Conservation (phyloP, 768 basidiomycete species). For the Tremella yokohamensis region DNA sequence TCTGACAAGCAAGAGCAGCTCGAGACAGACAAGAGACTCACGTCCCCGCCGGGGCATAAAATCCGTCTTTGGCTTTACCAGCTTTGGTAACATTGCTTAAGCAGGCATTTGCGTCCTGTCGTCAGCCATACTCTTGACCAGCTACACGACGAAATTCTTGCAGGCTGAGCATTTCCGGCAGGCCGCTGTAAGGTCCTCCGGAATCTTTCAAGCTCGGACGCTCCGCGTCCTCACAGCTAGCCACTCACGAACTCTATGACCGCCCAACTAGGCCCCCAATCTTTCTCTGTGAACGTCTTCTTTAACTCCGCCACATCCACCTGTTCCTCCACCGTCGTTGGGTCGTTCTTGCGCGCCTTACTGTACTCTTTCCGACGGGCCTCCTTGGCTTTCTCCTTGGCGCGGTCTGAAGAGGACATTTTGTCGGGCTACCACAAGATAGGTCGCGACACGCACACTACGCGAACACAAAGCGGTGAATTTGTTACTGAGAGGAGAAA, state of each 20-base stretch:
- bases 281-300: slow-evolving; percentile 34
- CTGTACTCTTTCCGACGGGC: slow-evolving; percentile 21
- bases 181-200: not conserved
- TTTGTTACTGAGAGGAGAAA: too few species aligned
- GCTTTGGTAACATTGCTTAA: slow-evolving; percentile 38
- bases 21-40: slow-evolving; percentile 23
- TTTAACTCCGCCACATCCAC: slow-evolving; percentile 25
- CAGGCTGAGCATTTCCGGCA: not conserved
- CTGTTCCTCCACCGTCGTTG: slow-evolving; percentile 27
- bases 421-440: too few species aligned
- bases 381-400: slow-evolving; percentile 19
- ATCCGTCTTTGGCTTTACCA: slow-evolving; percentile 37
- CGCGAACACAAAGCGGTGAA: too few species aligned
- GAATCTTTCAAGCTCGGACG: not conserved
- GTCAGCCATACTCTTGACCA: not conserved
- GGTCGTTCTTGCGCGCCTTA: slow-evolving; percentile 20
- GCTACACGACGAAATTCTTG: not conserved
- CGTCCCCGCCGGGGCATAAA: slow-evolving; percentile 44
- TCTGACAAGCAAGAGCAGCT: not conserved
- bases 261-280: slow-evolving; percentile 45
- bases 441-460: too few species aligned
- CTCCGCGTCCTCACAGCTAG: not conserved
- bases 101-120: slow-evolving; percentile 41
- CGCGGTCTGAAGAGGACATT: too few species aligned
- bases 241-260: slow-evolving; percentile 43